Evolutionary conservation across 192 early-diverging fungal species (phyloP).

Genomic region (Geranomyces variabilis): DNA sequence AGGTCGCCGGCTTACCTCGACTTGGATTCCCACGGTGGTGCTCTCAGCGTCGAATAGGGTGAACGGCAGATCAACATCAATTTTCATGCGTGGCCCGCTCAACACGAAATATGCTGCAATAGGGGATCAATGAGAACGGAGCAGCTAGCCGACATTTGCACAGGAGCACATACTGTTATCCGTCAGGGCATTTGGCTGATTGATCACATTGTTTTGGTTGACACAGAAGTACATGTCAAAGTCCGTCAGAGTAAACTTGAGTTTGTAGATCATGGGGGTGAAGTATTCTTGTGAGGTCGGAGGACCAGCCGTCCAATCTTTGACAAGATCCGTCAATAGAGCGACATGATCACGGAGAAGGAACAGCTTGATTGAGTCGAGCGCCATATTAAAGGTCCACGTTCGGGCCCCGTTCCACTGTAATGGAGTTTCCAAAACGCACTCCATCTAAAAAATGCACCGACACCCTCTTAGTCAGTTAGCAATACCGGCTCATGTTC

Average conservation of each 20-base stretch:
- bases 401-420: constrained; percentile 72
- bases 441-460: not conserved
- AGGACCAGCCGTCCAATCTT: constrained; percentile 67
- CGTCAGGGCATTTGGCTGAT: constrained; percentile 66
- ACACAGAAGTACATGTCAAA: constrained; percentile 65
- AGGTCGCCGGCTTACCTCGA: constrained; percentile 44
- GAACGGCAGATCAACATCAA: constrained; percentile 59
- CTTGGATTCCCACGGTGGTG: constrained; percentile 56
- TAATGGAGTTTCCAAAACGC: constrained; percentile 61
- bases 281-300: constrained; percentile 54
- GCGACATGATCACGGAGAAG: constrained; percentile 75
- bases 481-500: no score
- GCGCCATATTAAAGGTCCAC: constrained; percentile 64
- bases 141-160: not conserved
- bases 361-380: constrained; percentile 56
- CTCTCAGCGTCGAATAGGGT: constrained; percentile 57
- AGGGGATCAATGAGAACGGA: no score
- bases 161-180: constrained; percentile 68
- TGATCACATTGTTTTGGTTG: constrained; percentile 80
- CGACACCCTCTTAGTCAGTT: no score
- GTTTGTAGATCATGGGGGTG: constrained; percentile 68
- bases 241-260: constrained; percentile 54
- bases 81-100: constrained; percentile 34
- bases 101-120: constrained; percentile 40
- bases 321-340: constrained; percentile 71